phyloP scores from a whole-genome alignment of 192 early-diverging fungal genomes.

The Backusella sp. region DNA sequence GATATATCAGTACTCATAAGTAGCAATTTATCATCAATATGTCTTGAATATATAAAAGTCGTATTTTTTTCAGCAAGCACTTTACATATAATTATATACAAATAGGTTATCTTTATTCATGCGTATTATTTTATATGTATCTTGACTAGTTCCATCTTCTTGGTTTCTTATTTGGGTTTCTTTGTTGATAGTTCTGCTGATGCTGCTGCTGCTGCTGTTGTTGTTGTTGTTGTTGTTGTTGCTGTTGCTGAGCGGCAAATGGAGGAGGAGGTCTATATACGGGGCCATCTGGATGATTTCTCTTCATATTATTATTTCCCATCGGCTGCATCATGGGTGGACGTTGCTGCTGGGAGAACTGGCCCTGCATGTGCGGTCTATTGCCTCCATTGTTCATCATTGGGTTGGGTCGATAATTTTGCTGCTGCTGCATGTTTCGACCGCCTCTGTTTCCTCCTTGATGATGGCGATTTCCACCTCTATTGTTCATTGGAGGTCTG shows the following conservation, averaged over 20 bases:
- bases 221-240: neutral
- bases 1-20: too few species aligned
- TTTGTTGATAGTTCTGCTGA: neutral
- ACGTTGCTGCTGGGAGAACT: conserved; percentile 4
- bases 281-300: conserved; percentile 15
- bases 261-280: conserved; percentile 21
- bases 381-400: conserved; percentile 12
- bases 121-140: neutral
- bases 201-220: neutral
- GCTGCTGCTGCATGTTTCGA: conserved; percentile 10
- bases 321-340: conserved; percentile 14
- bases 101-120: neutral
- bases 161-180: conserved; percentile 11
- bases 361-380: neutral
- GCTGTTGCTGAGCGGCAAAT: conserved; percentile 2
- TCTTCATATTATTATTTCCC: conserved; percentile 6
- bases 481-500: neutral
- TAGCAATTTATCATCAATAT: too few species aligned
- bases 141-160: conserved; percentile 17
- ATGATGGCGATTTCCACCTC: neutral
- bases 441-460: neutral
- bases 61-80: neutral
- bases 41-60: too few species aligned
- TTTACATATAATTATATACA: neutral
- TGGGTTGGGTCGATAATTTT: conserved; percentile 12